A percentile compares a stretch with the other conserved stretches of the same genome.
Conservation (phyloP, 495 filamentous ascomycete species). For the Paragyromitra xinjiangensis region DNA sequence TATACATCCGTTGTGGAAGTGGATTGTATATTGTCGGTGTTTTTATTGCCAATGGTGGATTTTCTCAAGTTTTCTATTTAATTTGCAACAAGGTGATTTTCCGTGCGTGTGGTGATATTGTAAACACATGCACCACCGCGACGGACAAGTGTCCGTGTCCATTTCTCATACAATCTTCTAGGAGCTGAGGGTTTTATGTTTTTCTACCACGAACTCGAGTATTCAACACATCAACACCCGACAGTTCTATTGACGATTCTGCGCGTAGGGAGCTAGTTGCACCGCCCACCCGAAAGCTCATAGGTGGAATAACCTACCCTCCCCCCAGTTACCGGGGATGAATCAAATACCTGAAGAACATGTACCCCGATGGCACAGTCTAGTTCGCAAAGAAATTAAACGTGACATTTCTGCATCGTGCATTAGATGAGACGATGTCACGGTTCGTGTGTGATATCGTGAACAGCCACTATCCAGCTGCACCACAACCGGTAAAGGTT, state of each 20-base stretch:
- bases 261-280: too few species aligned
- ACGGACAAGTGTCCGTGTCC: neutral
- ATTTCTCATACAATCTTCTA: neutral
- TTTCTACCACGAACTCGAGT: neutral
- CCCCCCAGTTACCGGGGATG: too few species aligned
- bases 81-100: neutral
- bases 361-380: neutral
- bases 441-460: neutral
- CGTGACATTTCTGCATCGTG: slow-evolving; percentile 3
- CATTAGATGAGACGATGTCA: slow-evolving; percentile 22
- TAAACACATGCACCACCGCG: neutral
- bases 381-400: neutral
- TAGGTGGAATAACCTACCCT: neutral
- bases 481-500: neutral
- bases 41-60: neutral
- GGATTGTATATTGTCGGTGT: too few species aligned
- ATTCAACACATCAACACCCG: neutral
- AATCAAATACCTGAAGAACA: neutral
- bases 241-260: slow-evolving; percentile 1
- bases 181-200: neutral
- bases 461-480: neutral
- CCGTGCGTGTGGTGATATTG: neutral
- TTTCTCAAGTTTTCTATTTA: neutral
- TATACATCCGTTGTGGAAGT: neutral
- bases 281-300: too few species aligned